These are phyloP conservation scores for Clitoria ternatea DNA, from an alignment of 306 rosid genomes.

Conservation along the genomic window DNA sequence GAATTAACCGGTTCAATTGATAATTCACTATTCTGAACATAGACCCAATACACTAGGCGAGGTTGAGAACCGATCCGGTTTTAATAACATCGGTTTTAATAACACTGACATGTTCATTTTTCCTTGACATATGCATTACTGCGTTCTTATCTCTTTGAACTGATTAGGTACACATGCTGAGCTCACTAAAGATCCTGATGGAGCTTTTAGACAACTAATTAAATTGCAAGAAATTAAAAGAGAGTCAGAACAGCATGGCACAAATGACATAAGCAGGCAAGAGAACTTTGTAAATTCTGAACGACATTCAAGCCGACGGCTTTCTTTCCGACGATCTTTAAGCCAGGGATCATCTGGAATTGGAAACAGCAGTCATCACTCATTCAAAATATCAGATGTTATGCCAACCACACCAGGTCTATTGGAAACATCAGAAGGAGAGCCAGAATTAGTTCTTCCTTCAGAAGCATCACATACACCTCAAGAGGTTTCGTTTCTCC, in stretches of 20 bases:
- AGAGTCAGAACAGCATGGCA: constrained; percentile 31
- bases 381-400: constrained; percentile 36
- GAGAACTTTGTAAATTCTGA: constrained; percentile 34
- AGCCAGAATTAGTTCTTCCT: constrained; percentile 24
- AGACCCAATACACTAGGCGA: no score
- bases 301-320: constrained; percentile 33
- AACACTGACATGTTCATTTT: not conserved
- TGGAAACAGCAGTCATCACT: constrained; percentile 42
- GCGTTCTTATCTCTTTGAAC: constrained; percentile 10
- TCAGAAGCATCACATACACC: constrained; percentile 21
- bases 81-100: no score
- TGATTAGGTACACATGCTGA: constrained; percentile 61
- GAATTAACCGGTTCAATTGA: no score
- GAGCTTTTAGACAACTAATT: constrained; percentile 67
- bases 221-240: constrained; percentile 42
- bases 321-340: constrained; percentile 37
- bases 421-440: constrained; percentile 26
- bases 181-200: constrained; percentile 50
- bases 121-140: not conserved
- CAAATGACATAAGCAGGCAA: constrained; percentile 26
- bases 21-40: no score
- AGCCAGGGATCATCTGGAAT: constrained; percentile 53
- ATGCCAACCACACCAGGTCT: constrained; percentile 26
- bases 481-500: constrained; percentile 38
- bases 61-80: no score